Evolutionary conservation across 2,329 filamentous ascomycete species (phyloP), one percentile per base, ranked within the genome.

Genomic region (Exutisphaerella laricina): DNA sequence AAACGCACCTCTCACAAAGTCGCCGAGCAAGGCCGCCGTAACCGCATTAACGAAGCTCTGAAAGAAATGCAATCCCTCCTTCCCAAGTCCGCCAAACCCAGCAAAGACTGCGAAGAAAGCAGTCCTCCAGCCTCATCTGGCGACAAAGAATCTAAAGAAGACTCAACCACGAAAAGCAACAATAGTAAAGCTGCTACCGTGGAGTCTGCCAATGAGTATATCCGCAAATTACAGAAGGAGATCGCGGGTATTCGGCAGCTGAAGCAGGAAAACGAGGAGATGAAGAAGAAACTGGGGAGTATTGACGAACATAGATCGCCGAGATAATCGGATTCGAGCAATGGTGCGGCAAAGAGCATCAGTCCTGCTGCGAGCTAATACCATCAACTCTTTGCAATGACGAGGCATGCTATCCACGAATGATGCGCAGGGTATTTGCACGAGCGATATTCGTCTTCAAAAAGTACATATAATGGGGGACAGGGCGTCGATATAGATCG

Each of bases 1-100:
- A 98, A 98, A 70, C 84, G 90, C 40, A 97, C 92, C 2, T 95
- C 88, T 31, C 92, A 98, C 70, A 98, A 98, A 67, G 87, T 98
- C 53, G 92, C 92, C 13, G 92, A 98, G 67, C 92, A 98, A 69
- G 92, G 92, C 5, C 81, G 92, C 35, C 77, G 92, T 46, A 97
- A 98, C 62, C 80, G 92, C 35, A 97, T 98, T 67, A 98, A 98
- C 63, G 85, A 82, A 41, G 92, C 92, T 0, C 71, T 98, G 16
- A 87, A 90, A 56, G 85, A 96, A 63, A 95, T 98, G 64, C 88
- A 92, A 38, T 77, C 81, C 0, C 72, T 98, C 2, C 71, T 98
- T n/a, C 90, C 92, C 0, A 67, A 45, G 39, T 36, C 54, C 21
- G 49, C 49, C n/a, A 62, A 58, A 33, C 48, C 48, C n/a, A 48